phyloP scores from a whole-genome alignment of 164 flowering plant genomes.

The Litsea cubeba region DNA sequence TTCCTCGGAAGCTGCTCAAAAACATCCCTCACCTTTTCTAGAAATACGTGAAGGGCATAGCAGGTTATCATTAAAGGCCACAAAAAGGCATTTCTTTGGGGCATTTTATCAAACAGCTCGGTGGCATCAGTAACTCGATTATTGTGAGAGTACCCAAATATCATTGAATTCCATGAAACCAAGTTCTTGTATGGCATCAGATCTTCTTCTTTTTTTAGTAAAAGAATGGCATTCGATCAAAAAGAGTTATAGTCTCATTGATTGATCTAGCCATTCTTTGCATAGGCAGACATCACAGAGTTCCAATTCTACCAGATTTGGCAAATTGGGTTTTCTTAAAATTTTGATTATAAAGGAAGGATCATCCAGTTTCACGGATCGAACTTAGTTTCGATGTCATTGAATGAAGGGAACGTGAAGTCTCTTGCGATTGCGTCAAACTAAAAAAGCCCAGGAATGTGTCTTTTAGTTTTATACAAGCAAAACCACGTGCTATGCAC shows the following conservation, averaged over 20 bases:
- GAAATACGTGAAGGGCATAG: slow-evolving; percentile 9
- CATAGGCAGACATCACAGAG: slow-evolving; percentile 17
- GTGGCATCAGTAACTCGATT: slow-evolving; percentile 8
- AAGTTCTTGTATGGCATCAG: slow-evolving; percentile 9
- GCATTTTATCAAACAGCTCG: slow-evolving; percentile 13
- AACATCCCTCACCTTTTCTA: slow-evolving; percentile 10
- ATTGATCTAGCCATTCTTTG: slow-evolving; percentile 11
- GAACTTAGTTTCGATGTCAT: slow-evolving; percentile 5
- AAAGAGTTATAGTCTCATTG: slow-evolving; percentile 7
- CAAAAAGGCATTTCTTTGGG: slow-evolving; percentile 11
- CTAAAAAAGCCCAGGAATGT: too few relatives aligned
- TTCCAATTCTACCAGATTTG: slow-evolving; percentile 12
- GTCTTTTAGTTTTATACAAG: too few relatives aligned
- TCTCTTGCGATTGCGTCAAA: too few relatives aligned
- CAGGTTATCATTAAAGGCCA: slow-evolving; percentile 20
- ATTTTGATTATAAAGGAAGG: slow-evolving; percentile 19
- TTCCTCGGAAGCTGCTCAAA: slow-evolving; percentile 15
- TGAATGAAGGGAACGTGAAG: background rate
- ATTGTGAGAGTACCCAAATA: slow-evolving; percentile 14
- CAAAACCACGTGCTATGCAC: too few relatives aligned
- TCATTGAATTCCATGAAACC: slow-evolving; percentile 19
- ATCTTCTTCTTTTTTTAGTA: too few relatives aligned
- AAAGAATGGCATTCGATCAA: slow-evolving; percentile 1
- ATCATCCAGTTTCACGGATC: slow-evolving; percentile 4
- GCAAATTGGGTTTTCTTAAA: slow-evolving; percentile 30